Base-by-base conservation (phyloP, 371 early-diverging fungal species). In the Fennellomyces sp. region DNA sequence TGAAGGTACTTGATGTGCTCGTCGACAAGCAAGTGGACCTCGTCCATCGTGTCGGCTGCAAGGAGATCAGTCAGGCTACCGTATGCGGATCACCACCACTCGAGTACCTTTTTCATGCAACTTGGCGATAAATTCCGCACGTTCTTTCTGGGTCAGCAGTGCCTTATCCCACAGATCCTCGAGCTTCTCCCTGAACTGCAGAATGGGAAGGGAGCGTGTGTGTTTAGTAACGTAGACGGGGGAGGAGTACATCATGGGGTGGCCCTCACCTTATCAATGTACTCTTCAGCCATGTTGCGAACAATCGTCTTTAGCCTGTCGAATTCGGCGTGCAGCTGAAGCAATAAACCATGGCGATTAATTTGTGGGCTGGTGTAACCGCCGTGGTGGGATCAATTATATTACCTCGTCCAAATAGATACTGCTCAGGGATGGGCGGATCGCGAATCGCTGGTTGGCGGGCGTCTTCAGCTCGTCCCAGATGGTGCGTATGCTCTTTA, bases 101-200 rank as follows among this genome's bases (percentile, higher is more conserved):
- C 35, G 35, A 33, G 35, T 65, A 84, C 84, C 73, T 56, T 70
- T 52, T 52, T 74, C 64, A 72, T 70, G 76, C 38, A 78, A 70
- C 57, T 52, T 68, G 28, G 60, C 60, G 53, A 76, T 80, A 65
- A 67, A 78, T 19, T 69, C 79, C 50, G 64, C 78, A 63, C 70
- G 76, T 68, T 74, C 74, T 38, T 66, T 47, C 50, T 79, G 76
- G 8, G 76, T 61, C 41, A 84, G 65, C 26, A 86, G 52, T 23
- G 79, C 76, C 33, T 72, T 76, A 58, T 78, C 77, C 78, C 78
- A 76, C 21, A 76, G 54, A 28, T 66, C 63, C 30, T 59, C 68
- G 11, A 80, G 57, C 26, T 65, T 65, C 30, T 62, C 71, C 52
- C 62, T 68, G 45, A 73, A 68, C 75, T 80, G 48, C 19, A 39